Conservation (phyloP, 352 stramenopile genomes). For the Globisporangium alternatum region DNA sequence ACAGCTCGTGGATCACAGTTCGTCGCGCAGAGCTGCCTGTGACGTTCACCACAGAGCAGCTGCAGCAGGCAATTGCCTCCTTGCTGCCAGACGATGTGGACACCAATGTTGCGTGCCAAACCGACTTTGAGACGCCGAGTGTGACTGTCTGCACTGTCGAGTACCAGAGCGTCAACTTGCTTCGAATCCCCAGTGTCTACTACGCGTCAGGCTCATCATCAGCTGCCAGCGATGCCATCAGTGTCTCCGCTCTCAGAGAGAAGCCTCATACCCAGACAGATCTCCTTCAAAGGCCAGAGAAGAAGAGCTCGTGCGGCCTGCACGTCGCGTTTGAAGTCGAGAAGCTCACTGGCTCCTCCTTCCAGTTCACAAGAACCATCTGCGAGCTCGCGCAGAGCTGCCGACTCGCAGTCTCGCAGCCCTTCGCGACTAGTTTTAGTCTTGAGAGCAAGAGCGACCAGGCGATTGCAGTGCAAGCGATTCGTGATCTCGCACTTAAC, state of each 20-base stretch:
- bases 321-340: slow-evolving; percentile 6
- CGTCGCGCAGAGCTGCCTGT: slow-evolving; percentile 7
- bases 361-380: slow-evolving; percentile 11
- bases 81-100: not conserved
- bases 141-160: slow-evolving; percentile 7
- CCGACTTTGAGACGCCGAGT: not conserved
- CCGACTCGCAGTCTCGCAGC: not conserved
- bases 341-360: not conserved
- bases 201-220: not conserved
- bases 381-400: slow-evolving; percentile 10
- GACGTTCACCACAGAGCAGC: not conserved
- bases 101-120: not conserved
- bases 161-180: not conserved
- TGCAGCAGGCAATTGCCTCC: not conserved
- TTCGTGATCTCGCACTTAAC: slow-evolving; percentile 11
- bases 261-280: not conserved
- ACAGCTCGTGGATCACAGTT: slow-evolving; percentile 9
- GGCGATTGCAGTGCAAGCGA: slow-evolving; percentile 11
- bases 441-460: slow-evolving; percentile 10
- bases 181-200: slow-evolving; percentile 7
- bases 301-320: slow-evolving; percentile 3
- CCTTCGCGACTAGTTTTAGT: not conserved
- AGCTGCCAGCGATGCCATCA: not conserved
- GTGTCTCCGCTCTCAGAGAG: not conserved
- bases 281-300: not conserved